Base-by-base conservation (phyloP, 2,329 filamentous ascomycete genomes). In the Ascochyta fabae region DNA sequence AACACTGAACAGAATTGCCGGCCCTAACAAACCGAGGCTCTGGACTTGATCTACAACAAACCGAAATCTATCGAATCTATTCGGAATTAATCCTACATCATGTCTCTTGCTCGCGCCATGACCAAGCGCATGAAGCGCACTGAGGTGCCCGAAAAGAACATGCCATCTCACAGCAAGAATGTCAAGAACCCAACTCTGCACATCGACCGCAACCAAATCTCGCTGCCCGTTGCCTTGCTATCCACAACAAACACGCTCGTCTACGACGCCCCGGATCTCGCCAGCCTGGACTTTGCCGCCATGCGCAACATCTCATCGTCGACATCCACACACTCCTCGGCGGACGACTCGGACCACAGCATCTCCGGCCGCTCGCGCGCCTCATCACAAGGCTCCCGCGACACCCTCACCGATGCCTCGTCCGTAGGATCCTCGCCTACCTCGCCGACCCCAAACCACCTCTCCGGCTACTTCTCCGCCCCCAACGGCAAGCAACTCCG, bases 231-330 rank as follows among this genome's bases (percentile, higher is more conserved):
- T 48, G 88, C 92, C 76, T 84, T 99, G 60, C 82, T 97, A 44
- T 96, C 95, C 56, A 96, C 94, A 5, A 98, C 95, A 66, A 99
- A 98, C 77, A 92, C 96, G 85, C 88, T 97, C 50, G 92, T 92
- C 7, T 96, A 96, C 83, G 94, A 94, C 72, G 93, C 95, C 9
- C 94, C 94, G 46, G 90, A 97, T 72, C 87, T 97, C 59, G 80
- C 80, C 40, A 75, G 70, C 45, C 56, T 67, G 48, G 48, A 62
- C 34, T 69, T 75, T 8, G 64, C 74, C 6, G 74, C 46, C 27
- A 33, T 33, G 40, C 48, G 44, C 24, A 29, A 76, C 13, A 60
- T 63, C 24, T 71, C 77, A 23, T 80, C 84, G 3, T 78, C 81
- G n/a, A 85, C 83, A 80, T 81, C 70, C 81, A 80, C 66, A 78